Conservation (phyloP, 805 yeast species). For the Hanseniaspora pseudoguilliermondii region DNA sequence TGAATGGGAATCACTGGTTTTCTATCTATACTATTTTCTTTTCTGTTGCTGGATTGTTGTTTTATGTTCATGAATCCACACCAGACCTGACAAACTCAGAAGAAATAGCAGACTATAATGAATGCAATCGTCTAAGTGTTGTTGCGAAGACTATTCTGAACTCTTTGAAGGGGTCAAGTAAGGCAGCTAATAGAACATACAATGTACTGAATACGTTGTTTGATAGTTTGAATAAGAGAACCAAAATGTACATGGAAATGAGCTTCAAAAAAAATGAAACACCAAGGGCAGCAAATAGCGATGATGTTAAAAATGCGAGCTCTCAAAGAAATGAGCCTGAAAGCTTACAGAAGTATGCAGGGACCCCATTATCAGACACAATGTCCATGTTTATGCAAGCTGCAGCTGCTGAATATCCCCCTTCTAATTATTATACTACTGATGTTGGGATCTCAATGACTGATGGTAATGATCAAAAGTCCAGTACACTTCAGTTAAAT, state of each 20-base stretch:
- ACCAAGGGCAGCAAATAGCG: not conserved
- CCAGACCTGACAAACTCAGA: slow-evolving; percentile 29
- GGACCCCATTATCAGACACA: not conserved
- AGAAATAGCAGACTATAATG: slow-evolving; percentile 38
- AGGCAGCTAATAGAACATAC: slow-evolving; percentile 70
- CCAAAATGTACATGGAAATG: slow-evolving; percentile 36
- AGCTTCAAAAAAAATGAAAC: slow-evolving; percentile 12
- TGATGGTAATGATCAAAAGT: slow-evolving; percentile 2
- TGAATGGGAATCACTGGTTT: slow-evolving; percentile 87
- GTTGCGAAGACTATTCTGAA: slow-evolving; percentile 65
- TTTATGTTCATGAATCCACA: slow-evolving; percentile 52
- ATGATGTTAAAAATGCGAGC: slow-evolving; percentile 14
- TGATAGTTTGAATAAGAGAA: slow-evolving; percentile 62
- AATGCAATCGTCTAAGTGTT: slow-evolving; percentile 65
- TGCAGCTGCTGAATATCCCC: not conserved
- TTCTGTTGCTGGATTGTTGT: slow-evolving; percentile 76
- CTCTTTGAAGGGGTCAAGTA: slow-evolving; percentile 55
- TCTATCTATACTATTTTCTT: slow-evolving; percentile 88
- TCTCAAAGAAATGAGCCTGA: slow-evolving; percentile 4
- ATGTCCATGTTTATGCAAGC: slow-evolving; percentile 12
- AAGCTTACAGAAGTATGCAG: not conserved
- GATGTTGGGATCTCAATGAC: slow-evolving; percentile 13
- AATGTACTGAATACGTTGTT: slow-evolving; percentile 66
- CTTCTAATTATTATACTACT: not conserved
- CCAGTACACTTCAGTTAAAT: not conserved